Percentiles rank a stretch among this genome's conserved stretches.
Evolutionary conservation across 2,329 filamentous ascomycete species (phyloP).

Genomic region (Botrytis elliptica): DNA sequence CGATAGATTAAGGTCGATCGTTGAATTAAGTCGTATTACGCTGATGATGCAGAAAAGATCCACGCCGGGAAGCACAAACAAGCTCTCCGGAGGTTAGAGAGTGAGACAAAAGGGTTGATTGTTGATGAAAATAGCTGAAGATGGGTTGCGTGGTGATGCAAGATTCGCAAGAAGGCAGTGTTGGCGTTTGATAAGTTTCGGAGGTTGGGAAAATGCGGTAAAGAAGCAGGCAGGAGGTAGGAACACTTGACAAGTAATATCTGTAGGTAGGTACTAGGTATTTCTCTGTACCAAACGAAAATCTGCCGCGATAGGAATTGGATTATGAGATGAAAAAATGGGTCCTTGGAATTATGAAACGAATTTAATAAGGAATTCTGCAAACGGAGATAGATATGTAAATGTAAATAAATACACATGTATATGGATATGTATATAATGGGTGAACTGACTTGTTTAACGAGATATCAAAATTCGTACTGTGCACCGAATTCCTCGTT

Average conservation of each 20-base stretch:
- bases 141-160: constrained; percentile 10
- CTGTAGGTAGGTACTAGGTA: neutral
- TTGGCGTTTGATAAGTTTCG: constrained; percentile 3
- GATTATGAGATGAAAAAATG: constrained; percentile 7
- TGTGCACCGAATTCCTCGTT: neutral
- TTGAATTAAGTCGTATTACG: constrained; percentile 7
- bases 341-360: constrained; percentile 5
- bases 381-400: neutral
- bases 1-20: neutral
- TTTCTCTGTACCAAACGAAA: neutral
- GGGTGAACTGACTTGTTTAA: neutral
- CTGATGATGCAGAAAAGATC: constrained; percentile 11
- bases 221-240: constrained; percentile 7
- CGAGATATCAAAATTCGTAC: neutral
- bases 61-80: neutral
- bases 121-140: neutral
- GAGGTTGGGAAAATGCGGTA: constrained; percentile 19
- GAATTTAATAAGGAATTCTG: neutral
- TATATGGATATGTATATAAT: neutral
- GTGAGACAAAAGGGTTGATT: constrained; percentile 7
- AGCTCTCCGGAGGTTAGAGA: neutral
- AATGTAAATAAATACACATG: neutral
- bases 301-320: constrained; percentile 2
- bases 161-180: constrained; percentile 1
- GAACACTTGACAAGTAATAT: constrained; percentile 2